These are phyloP conservation scores for Trichoderma atrobrunneum DNA, from an alignment of 2,329 filamentous ascomycete genomes.

Conservation along the genomic window DNA sequence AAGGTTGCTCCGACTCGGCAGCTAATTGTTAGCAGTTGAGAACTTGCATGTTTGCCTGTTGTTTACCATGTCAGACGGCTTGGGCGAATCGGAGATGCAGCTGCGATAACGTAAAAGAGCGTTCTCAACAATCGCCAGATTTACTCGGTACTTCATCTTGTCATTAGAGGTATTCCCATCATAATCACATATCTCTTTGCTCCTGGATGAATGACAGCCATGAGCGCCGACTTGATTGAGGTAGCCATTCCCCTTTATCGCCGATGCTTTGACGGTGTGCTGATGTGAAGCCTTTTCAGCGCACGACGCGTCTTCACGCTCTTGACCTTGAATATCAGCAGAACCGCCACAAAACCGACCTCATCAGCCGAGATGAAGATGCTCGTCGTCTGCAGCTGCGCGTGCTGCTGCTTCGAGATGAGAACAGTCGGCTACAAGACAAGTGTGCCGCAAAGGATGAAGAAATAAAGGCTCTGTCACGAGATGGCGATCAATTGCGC, in stretches of 20 bases:
- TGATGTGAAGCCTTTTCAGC: conserved; percentile 33
- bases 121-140: background rate
- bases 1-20: background rate
- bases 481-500: conserved; percentile 40
- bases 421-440: conserved; percentile 66
- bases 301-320: conserved; percentile 45
- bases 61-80: background rate
- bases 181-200: background rate
- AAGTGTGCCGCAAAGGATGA: conserved; percentile 60
- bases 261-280: background rate
- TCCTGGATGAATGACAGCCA: conserved; percentile 16
- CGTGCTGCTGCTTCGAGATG: conserved; percentile 68
- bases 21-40: background rate
- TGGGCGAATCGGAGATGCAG: background rate
- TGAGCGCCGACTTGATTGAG: conserved; percentile 30
- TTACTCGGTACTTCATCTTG: background rate
- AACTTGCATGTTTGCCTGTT: background rate
- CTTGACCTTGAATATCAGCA: conserved; percentile 71
- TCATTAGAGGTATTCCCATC: background rate
- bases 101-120: background rate
- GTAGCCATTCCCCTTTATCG: conserved; percentile 22
- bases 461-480: conserved; percentile 49
- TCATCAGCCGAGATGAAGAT: conserved; percentile 72
- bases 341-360: conserved; percentile 60
- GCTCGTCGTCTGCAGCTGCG: conserved; percentile 67